Evolutionary conservation across 2,329 filamentous ascomycete genomes (phyloP), one percentile per base, ranked within the genome.

Genomic region (Cordyceps pruinosa): DNA sequence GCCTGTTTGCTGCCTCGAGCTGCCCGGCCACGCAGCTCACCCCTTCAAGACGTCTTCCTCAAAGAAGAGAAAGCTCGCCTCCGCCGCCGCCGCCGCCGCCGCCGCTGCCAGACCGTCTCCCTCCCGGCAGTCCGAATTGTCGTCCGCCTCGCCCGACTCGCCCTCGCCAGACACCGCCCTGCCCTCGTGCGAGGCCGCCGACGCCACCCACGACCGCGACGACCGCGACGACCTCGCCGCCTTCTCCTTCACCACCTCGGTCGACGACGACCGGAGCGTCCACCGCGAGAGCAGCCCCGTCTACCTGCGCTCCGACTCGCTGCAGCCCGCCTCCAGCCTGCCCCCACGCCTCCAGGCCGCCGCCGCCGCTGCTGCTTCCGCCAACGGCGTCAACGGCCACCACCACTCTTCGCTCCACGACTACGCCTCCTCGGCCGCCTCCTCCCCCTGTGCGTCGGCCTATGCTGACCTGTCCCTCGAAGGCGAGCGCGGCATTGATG

Each of bases 21-120:
- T 84, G 81, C 81, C 44, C 42, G n/a, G 19, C 35, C 56, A 70
- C 53, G 83, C 83, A 85, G 84, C 84, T 86, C 84, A 74, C 21
- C 78, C 56, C 71, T 77, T 81, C 84, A 87, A 80, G 73, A 87
- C 84, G 84, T 86, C 83, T 83, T 86, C 82, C 77, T 78, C 75
- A 80, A 87, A 86, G 83, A 87, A 86, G 83, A 80, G 83, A 78
- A 86, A 83, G 80, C 80, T 86, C 67, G 76, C 75, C 67, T n/a
- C n/a, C n/a, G n/a, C n/a, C n/a, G n/a, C n/a, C n/a, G n/a, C n/a
- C n/a, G n/a, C n/a, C n/a, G n/a, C n/a, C n/a, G n/a, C n/a, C n/a
- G n/a, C n/a, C n/a, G n/a, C n/a, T n/a, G 76, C 75, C 58, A 61
- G 73, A 68, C 78, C 76, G 65, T 75, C 72, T 68, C 70, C 72